phyloP scores from a whole-genome alignment of 805 yeast genomes.

The Wickerhamiella musiphila region DNA sequence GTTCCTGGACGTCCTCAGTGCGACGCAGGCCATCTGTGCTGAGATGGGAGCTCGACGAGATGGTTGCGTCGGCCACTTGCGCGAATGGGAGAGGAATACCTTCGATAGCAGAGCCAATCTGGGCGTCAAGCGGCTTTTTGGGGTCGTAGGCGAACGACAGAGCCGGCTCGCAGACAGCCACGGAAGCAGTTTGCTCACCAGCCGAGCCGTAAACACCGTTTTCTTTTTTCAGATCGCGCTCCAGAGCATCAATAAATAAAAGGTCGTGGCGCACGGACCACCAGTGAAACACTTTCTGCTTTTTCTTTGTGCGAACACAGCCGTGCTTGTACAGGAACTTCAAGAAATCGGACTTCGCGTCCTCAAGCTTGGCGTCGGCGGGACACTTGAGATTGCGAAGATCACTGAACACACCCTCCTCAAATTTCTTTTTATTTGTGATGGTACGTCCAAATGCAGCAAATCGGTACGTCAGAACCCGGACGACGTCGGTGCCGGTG shows the following conservation, averaged over 20 bases:
- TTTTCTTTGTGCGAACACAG: constrained; percentile 86
- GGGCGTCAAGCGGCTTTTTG: constrained; percentile 21
- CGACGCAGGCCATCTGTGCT: not conserved
- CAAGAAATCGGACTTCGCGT: constrained; percentile 69
- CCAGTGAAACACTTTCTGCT: constrained; percentile 95
- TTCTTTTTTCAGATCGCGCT: constrained; percentile 78
- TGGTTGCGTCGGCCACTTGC: constrained; percentile 18
- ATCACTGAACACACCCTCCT: constrained; percentile 90
- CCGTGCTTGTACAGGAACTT: constrained; percentile 71
- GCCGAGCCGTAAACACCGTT: constrained; percentile 7
- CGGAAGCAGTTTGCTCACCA: constrained; percentile 51
- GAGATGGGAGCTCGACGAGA: not conserved
- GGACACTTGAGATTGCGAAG: constrained; percentile 67
- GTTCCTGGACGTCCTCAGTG: not conserved
- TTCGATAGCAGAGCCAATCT: constrained; percentile 17
- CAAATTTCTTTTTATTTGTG: constrained; percentile 79
- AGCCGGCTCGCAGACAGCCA: constrained; percentile 62
- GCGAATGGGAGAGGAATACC: constrained; percentile 17
- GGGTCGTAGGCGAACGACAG: constrained; percentile 50
- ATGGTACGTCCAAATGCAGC: constrained; percentile 79
- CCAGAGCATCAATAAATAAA: constrained; percentile 82
- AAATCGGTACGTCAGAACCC: constrained; percentile 76
- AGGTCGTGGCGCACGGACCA: constrained; percentile 88
- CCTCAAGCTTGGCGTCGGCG: constrained; percentile 70
- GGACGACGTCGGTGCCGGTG: constrained; percentile 91